These are phyloP conservation scores for Eutrema salsugineum DNA, from an alignment of 441 rosid species.

Conservation along the genomic window DNA sequence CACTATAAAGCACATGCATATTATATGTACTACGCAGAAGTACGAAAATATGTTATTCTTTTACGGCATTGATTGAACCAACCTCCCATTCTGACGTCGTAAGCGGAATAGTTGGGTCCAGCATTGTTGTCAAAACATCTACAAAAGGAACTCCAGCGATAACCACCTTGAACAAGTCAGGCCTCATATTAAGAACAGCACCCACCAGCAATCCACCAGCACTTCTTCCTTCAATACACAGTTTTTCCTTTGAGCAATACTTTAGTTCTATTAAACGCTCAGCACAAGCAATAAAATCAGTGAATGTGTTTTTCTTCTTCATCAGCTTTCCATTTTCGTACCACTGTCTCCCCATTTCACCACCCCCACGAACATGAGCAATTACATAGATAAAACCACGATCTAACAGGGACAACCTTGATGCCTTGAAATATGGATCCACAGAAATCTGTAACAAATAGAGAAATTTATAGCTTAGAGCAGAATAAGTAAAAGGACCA, in stretches of 20 bases:
- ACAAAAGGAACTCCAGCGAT: conserved; percentile 94
- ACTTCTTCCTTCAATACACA: conserved; percentile 87
- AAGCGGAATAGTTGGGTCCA: conserved; percentile 90
- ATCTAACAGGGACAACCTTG: conserved; percentile 79
- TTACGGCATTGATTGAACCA: conserved; percentile 2
- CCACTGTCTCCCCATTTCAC: conserved; percentile 98
- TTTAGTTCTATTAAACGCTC: conserved; percentile 64
- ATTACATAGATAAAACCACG: conserved; percentile 82
- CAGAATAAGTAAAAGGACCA: not conserved
- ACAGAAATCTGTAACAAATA: conserved; percentile 44
- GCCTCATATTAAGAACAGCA: conserved; percentile 93
- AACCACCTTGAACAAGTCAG: conserved; percentile 86
- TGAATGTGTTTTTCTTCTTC: conserved; percentile 81
- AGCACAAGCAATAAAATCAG: conserved; percentile 81
- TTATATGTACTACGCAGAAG: not conserved
- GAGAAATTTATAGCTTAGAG: conserved; percentile 7
- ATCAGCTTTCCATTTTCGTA: conserved; percentile 88
- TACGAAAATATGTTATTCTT: not conserved
- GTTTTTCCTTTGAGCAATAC: conserved; percentile 71
- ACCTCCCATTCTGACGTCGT: conserved; percentile 99
- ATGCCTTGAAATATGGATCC: conserved; percentile 63
- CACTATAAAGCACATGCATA: not conserved
- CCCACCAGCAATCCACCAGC: conserved; percentile 95
- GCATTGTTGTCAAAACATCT: conserved; percentile 91
- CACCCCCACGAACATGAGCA: conserved; percentile 96